Base-by-base conservation (phyloP, 176 grass and related monocot species). In the Luzula sylvatica region DNA sequence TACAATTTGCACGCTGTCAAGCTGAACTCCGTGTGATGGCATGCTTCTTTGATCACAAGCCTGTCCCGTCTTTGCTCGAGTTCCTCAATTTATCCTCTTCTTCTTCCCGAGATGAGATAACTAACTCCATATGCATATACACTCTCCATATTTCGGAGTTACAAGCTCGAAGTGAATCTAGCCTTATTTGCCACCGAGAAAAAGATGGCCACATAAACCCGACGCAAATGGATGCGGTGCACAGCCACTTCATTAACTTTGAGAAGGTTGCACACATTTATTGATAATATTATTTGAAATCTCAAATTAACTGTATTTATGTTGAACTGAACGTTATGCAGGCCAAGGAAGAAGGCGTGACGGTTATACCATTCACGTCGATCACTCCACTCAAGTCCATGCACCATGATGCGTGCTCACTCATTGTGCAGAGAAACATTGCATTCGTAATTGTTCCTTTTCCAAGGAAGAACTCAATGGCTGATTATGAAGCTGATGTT, bases 391-490 rank as follows among this genome's bases (percentile, higher is more conserved):
- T 40, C 19, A 55, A 43, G 21, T 55, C 65, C 66, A 64, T 78
- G 57, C 58, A 78, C 41, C 50, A 78, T 6, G 74, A 78, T 29
- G 39, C 70, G 9, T 78, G 66, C 57, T 58, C 66, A 2, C 66
- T 78, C 17, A 46, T 61, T 46, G 3, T 78, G 2, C 49, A 78
- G 12, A 65, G 55, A 42, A 56, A 23, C 38, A 38, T 55, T 53
- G 49, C 56, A 59, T 9, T 78, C 26, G 20, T 71, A 19, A 40
- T 78, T 41, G 14, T 78, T 11, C 74, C 66, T 38, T 78, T 50
- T 21, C 66, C 66, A 3, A 23, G 66, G 8, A 71, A 57, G 51
- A 53, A 70, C 2, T 32, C 28, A 23, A 15, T 28, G 20, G 30
- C 26, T 26, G 12, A 46, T 21, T n/a, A 11, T 2, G 74, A 78